phyloP scores from a whole-genome alignment of 768 basidiomycete species.

The Russula earlei region DNA sequence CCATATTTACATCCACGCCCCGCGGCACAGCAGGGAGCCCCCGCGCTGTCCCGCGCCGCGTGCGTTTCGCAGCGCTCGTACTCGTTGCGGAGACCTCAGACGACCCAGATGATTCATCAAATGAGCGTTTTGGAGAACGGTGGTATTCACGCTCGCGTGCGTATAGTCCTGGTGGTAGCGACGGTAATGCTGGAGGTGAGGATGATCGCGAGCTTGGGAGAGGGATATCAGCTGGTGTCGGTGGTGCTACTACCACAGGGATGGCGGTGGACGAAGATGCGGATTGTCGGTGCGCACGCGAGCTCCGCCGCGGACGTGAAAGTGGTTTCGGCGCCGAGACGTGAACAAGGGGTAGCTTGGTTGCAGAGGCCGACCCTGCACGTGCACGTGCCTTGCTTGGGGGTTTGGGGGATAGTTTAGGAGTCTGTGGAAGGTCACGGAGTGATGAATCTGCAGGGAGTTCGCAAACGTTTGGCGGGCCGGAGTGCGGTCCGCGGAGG shows the following conservation, averaged over 20 bases:
- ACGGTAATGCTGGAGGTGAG: conserved; percentile 25
- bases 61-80: conserved; percentile 25
- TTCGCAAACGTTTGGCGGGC: conserved; percentile 58
- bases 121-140: conserved; percentile 49
- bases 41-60: conserved; percentile 17
- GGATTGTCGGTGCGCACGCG: conserved; percentile 2
- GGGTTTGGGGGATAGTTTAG: conserved; percentile 22
- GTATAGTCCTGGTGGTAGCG: conserved; percentile 23
- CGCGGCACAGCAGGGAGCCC: conserved; percentile 1
- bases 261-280: conserved; percentile 4
- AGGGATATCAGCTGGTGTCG: conserved; percentile 29
- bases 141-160: conserved; percentile 30
- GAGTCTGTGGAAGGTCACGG: conserved; percentile 26
- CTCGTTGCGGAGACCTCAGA: conserved; percentile 26
- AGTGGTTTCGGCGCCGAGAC: conserved; percentile 13
- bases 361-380: not conserved
- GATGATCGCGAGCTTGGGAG: conserved; percentile 30
- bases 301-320: conserved; percentile 12
- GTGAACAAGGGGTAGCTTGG: conserved; percentile 17
- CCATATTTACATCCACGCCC: conserved; percentile 23
- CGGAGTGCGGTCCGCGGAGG: conserved; percentile 71
- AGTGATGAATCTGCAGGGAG: conserved; percentile 27
- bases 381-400: conserved; percentile 22
- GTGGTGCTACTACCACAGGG: conserved; percentile 10
- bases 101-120: conserved; percentile 46